Percentiles rank a stretch among this genome's conserved stretches.
phyloP scores from a whole-genome alignment of 1,284 basidiomycete genomes.

The Ustilago loliicola region DNA sequence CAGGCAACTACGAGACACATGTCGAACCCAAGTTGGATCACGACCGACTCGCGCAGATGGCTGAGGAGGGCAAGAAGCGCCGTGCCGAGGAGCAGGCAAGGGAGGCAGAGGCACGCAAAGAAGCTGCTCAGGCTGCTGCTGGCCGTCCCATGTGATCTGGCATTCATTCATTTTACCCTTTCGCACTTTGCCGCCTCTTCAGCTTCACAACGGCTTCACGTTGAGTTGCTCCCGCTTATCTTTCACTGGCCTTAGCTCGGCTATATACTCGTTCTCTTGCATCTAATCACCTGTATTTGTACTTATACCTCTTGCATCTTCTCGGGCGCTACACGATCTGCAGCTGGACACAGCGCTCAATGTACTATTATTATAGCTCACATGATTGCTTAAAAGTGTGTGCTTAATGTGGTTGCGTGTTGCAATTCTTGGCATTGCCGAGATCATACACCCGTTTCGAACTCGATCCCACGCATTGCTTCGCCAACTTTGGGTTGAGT shows the following conservation, averaged over 20 bases:
- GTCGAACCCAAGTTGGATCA: conserved; percentile 56
- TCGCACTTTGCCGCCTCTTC: too few species aligned
- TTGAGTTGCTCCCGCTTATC: too few species aligned
- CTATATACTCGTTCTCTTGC: conserved; percentile 7
- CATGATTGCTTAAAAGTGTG: not conserved
- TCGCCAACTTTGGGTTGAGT: conserved; percentile 52
- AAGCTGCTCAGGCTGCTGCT: conserved; percentile 42
- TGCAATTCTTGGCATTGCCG: too few species aligned
- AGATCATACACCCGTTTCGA: conserved; percentile 39
- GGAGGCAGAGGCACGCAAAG: conserved; percentile 40
- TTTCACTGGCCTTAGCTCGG: not conserved
- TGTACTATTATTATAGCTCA: conserved; percentile 29
- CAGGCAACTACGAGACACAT: conserved; percentile 57
- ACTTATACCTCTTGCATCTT: conserved; percentile 31
- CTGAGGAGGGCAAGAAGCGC: conserved; percentile 46
- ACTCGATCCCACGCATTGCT: conserved; percentile 53
- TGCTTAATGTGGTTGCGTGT: not conserved
- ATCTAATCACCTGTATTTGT: conserved; percentile 43
- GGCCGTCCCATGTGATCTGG: conserved; percentile 51
- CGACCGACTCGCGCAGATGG: conserved; percentile 39
- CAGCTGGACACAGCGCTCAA: conserved; percentile 12
- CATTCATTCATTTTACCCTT: not conserved
- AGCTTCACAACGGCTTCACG: too few species aligned
- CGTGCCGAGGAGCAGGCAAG: conserved; percentile 42
- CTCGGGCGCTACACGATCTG: not conserved